These are phyloP conservation scores for Trichoderma sp. DNA, from an alignment of 2,329 filamentous ascomycete species.

Conservation along the genomic window DNA sequence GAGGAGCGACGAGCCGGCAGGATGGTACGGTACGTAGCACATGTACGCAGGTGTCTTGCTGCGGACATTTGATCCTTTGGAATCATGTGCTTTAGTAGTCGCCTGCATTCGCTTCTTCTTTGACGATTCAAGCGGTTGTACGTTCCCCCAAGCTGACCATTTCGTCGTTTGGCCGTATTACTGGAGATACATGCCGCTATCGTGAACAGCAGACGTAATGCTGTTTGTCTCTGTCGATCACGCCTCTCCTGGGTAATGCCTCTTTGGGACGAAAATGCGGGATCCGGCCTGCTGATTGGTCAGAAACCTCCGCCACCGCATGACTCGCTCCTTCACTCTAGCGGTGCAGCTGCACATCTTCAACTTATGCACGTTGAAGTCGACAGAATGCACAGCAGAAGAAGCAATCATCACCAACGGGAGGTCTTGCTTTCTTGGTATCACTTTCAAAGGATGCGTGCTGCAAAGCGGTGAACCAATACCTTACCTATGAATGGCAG, in stretches of 20 bases:
- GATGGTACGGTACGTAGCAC: not conserved
- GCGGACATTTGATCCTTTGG: not conserved
- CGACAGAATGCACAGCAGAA: not conserved
- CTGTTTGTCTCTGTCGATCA: not conserved
- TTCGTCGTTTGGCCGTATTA: not conserved
- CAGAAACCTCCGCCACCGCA: not conserved
- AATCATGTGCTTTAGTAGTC: not conserved
- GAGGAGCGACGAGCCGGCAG: not conserved
- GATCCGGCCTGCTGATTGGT: slow-evolving; percentile 14
- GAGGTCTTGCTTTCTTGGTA: not conserved
- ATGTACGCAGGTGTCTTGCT: not conserved
- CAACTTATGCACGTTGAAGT: slow-evolving; percentile 12
- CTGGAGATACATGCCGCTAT: not conserved
- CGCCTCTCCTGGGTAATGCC: slow-evolving; percentile 21
- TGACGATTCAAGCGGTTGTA: not conserved
- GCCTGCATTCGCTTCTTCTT: not conserved
- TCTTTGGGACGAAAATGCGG: slow-evolving; percentile 20
- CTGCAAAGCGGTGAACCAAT: not conserved
- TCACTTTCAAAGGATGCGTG: not conserved
- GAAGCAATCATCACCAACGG: not conserved
- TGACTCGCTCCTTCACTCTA: not conserved
- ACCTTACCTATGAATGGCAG: not conserved
- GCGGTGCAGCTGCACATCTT: slow-evolving; percentile 16
- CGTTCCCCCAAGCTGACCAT: too few species aligned
- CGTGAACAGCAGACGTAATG: not conserved